These are phyloP conservation scores for Phytophthora podocarpi DNA, from an alignment of 352 stramenopile genomes.

Conservation along the genomic window DNA sequence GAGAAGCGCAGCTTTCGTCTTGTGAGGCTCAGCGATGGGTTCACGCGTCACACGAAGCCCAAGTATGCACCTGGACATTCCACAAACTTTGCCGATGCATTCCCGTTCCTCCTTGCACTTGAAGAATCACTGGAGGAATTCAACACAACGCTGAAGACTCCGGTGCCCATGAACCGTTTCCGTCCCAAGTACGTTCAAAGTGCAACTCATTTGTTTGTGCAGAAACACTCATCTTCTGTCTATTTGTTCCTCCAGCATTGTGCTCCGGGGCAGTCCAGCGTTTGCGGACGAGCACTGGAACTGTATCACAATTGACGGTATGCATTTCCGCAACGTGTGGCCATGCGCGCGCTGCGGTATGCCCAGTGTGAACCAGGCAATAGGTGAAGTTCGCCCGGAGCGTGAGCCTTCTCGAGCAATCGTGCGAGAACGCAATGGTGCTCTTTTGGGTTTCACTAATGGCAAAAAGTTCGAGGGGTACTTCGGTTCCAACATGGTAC, in stretches of 20 bases:
- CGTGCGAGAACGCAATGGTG: slow-evolving; percentile 59
- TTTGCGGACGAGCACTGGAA: slow-evolving; percentile 85
- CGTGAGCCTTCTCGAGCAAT: slow-evolving; percentile 62
- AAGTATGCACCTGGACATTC: slow-evolving; percentile 69
- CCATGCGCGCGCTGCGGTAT: slow-evolving; percentile 79
- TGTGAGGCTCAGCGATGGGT: slow-evolving; percentile 64
- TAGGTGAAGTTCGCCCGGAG: slow-evolving; percentile 48
- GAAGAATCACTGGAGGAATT: slow-evolving; percentile 66
- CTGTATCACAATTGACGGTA: slow-evolving; percentile 52
- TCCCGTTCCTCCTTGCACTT: slow-evolving; percentile 71
- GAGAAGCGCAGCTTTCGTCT: slow-evolving; percentile 53
- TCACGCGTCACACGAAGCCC: slow-evolving; percentile 50
- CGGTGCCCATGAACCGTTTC: slow-evolving; percentile 83
- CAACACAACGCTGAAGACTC: slow-evolving; percentile 55
- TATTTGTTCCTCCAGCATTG: slow-evolving; percentile 50
- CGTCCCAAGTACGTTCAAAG: slow-evolving; percentile 62
- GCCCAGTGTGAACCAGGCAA: slow-evolving; percentile 75
- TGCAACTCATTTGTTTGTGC: not conserved
- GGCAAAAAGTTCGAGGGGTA: slow-evolving; percentile 61
- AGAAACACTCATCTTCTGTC: not conserved
- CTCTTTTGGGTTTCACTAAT: slow-evolving; percentile 60
- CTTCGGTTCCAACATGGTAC: slow-evolving; percentile 82
- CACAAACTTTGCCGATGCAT: slow-evolving; percentile 77
- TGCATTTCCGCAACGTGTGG: slow-evolving; percentile 76
- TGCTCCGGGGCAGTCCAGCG: slow-evolving; percentile 61